These are phyloP conservation scores for Citrus unshiu DNA, from an alignment of 345 rosid species.

Conservation along the genomic window DNA sequence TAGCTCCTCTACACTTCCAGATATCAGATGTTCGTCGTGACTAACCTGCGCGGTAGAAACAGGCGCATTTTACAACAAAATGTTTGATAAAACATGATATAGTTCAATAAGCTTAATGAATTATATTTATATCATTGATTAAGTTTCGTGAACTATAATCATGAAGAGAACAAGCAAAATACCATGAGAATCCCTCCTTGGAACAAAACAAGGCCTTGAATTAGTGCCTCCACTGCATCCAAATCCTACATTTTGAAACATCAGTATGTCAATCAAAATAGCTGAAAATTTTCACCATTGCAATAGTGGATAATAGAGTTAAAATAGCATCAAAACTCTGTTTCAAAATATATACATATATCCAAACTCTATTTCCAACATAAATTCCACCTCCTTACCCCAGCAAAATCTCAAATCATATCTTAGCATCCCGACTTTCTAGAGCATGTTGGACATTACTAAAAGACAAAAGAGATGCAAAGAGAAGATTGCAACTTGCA, in stretches of 20 bases:
- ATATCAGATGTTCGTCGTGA: conserved; percentile 95
- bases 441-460: background rate
- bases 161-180: conserved; percentile 9
- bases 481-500: conserved; percentile 51
- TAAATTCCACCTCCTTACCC: background rate
- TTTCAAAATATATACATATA: too few species aligned
- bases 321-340: background rate
- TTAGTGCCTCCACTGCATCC: conserved; percentile 98
- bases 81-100: background rate
- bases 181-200: conserved; percentile 99
- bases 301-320: background rate
- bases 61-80: background rate
- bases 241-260: conserved; percentile 57
- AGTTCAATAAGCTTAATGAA: background rate
- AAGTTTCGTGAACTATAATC: background rate
- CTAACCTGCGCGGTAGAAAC: conserved; percentile 59
- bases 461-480: background rate
- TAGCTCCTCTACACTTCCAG: conserved; percentile 94
- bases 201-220: conserved; percentile 94
- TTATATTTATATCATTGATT: background rate
- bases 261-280: conserved; percentile 4
- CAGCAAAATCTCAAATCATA: background rate
- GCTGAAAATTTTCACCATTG: background rate
- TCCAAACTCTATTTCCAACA: background rate
- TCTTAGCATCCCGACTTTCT: background rate